Conservation (phyloP, 805 yeast species). For the Wickerhamomyces pijperi region DNA sequence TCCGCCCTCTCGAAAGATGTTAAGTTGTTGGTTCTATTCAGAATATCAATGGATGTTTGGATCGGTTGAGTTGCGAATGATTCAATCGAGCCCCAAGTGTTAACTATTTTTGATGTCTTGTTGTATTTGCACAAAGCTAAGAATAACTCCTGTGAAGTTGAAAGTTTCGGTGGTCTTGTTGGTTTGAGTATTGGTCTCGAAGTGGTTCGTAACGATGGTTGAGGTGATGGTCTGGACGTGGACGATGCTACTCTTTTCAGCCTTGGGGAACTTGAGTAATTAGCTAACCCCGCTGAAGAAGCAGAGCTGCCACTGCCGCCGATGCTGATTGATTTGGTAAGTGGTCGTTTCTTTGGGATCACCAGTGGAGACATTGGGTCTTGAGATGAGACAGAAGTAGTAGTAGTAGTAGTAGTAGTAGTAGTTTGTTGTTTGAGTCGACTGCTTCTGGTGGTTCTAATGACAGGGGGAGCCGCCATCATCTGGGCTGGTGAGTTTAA, state of each 20-base stretch:
- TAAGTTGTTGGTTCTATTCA: conserved; percentile 15
- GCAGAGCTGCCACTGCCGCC: conserved; percentile 4
- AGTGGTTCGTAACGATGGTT: conserved; percentile 1
- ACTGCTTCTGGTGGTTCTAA: conserved; percentile 12
- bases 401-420: background rate
- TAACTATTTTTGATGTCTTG: conserved; percentile 7
- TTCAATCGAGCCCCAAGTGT: conserved; percentile 3
- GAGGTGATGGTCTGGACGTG: conserved; percentile 2
- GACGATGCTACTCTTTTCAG: background rate
- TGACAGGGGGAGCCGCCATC: conserved; percentile 2
- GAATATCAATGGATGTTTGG: conserved; percentile 4
- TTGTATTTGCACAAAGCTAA: conserved; percentile 4
- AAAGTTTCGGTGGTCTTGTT: conserved; percentile 1
- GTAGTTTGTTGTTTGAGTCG: conserved; percentile 8
- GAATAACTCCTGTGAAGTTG: conserved; percentile 4
- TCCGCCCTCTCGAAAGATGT: conserved; percentile 54
- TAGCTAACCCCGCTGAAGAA: conserved; percentile 5
- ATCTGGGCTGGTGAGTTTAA: conserved; percentile 9
- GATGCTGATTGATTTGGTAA: conserved; percentile 12
- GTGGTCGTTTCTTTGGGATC: conserved; percentile 9
- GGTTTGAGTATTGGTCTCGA: background rate
- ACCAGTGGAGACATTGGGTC: conserved; percentile 3
- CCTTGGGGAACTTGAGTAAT: conserved; percentile 1
- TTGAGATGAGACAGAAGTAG: too few species aligned
- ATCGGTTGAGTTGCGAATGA: background rate